phyloP scores from a whole-genome alignment of 805 yeast genomes.

The Dipodascus albidus region DNA sequence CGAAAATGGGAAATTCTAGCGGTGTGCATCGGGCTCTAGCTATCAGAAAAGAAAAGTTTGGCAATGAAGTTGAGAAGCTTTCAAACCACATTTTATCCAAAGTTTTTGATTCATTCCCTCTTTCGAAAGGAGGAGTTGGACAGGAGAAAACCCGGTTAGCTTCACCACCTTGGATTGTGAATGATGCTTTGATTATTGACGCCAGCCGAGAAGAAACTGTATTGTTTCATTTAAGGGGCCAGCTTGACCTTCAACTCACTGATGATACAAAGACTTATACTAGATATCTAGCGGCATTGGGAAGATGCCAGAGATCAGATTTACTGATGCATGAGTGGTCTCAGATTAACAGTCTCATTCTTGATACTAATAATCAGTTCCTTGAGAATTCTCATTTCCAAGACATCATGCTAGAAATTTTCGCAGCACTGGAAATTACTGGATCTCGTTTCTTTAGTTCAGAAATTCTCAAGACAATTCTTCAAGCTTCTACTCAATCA shows the following conservation, averaged over 20 bases:
- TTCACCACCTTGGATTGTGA: conserved; percentile 13
- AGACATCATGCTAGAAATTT: conserved; percentile 17
- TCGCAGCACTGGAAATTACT: conserved; percentile 15
- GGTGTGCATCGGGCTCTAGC: conserved; percentile 17
- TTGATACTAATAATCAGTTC: not conserved
- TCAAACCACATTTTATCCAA: conserved; percentile 9
- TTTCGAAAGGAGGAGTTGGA: conserved; percentile 12
- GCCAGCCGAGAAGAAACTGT: conserved; percentile 13
- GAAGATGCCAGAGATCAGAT: conserved; percentile 14
- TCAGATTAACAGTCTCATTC: conserved; percentile 1
- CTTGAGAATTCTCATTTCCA: conserved; percentile 4
- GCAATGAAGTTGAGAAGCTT: conserved; percentile 2
- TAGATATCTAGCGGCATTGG: conserved; percentile 19
- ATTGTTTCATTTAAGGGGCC: conserved; percentile 12
- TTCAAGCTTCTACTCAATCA: conserved; percentile 9
- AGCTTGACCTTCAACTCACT: conserved; percentile 6
- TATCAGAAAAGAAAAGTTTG: conserved; percentile 9
- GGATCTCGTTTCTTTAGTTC: conserved; percentile 9
- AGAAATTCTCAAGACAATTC: conserved; percentile 10
- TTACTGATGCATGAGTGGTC: conserved; percentile 16
- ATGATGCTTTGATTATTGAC: conserved; percentile 11
- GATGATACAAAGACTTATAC: conserved; percentile 7
- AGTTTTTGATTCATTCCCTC: conserved; percentile 18
- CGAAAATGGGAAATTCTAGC: conserved; percentile 18
- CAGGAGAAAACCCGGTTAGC: conserved; percentile 8